Percentiles rank a stretch among this genome's conserved stretches.
phyloP scores from a whole-genome alignment of 1,284 basidiomycete genomes.

The Microbotryum saponariae region DNA sequence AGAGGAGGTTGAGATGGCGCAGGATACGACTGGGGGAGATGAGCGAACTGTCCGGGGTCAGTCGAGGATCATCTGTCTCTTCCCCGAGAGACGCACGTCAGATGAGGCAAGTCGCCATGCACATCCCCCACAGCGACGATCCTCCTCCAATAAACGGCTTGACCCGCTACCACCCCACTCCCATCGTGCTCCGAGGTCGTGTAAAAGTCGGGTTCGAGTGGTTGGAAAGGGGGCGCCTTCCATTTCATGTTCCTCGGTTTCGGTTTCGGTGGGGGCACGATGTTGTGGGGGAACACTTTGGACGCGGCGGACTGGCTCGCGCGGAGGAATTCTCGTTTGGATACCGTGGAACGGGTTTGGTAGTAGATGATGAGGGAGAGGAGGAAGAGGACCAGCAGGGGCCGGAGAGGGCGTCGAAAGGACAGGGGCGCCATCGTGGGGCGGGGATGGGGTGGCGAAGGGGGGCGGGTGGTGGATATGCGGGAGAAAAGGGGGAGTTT shows the following conservation, averaged over 20 bases:
- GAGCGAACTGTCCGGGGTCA: too few relatives aligned
- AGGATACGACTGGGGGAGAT: constrained; percentile 7
- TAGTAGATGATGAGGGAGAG: constrained; percentile 5
- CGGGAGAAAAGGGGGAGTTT: too few relatives aligned
- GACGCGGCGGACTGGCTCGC: background rate
- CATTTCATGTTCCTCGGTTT: background rate
- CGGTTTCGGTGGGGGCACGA: background rate
- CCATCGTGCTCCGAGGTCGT: background rate
- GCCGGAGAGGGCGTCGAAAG: too few relatives aligned
- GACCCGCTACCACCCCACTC: background rate
- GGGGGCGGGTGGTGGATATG: too few relatives aligned
- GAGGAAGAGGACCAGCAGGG: constrained; percentile 1
- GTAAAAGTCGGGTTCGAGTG: background rate
- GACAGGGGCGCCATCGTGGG: too few relatives aligned
- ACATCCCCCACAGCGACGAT: constrained; percentile 26
- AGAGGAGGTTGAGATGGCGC: constrained; percentile 8
- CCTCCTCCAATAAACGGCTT: constrained; percentile 1
- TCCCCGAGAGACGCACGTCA: background rate
- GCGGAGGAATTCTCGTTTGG: background rate
- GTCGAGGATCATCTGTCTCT: too few relatives aligned
- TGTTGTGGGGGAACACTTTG: background rate
- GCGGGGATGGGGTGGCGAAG: too few relatives aligned
- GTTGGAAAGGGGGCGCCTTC: background rate
- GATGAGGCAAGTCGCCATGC: constrained; percentile 22
- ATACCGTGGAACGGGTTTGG: background rate